Evolutionary conservation across 768 basidiomycete species (phyloP).

Genomic region (Lanmaoa pseudosensibilis): DNA sequence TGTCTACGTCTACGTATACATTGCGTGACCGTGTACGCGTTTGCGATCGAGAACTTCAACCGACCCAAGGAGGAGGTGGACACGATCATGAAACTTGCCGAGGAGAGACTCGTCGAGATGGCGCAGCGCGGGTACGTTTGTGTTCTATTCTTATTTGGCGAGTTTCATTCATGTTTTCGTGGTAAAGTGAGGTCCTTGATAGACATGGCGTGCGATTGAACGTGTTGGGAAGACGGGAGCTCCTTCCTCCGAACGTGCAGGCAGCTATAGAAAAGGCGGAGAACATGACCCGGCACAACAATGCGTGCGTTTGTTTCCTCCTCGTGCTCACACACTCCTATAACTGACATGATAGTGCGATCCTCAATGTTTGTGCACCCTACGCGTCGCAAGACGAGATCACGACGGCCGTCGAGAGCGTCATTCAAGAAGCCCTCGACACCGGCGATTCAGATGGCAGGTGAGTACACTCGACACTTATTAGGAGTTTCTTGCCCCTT

Average conservation of each 20-base stretch:
- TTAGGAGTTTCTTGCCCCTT: not conserved
- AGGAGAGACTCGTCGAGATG: conserved; percentile 75
- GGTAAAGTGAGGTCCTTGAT: conserved; percentile 72
- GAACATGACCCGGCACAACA: conserved; percentile 70
- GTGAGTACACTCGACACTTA: conserved; percentile 9
- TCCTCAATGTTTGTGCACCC: conserved; percentile 90
- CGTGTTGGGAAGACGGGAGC: conserved; percentile 68
- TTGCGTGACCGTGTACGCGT: conserved; percentile 95
- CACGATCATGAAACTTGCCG: conserved; percentile 82
- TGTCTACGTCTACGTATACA: conserved; percentile 77
- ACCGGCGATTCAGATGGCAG: conserved; percentile 31
- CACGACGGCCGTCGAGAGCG: conserved; percentile 60
- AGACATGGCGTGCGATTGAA: conserved; percentile 82
- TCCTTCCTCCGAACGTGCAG: conserved; percentile 81
- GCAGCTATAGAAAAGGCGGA: conserved; percentile 71
- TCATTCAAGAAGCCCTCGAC: conserved; percentile 36
- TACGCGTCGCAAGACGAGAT: conserved; percentile 94
- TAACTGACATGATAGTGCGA: conserved; percentile 53
- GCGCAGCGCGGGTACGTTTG: conserved; percentile 72
- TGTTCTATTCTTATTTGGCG: not conserved
- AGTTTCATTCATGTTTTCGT: not conserved
- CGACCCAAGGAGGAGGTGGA: conserved; percentile 83
- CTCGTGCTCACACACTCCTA: not conserved
- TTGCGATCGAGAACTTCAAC: conserved; percentile 96
- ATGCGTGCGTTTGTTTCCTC: conserved; percentile 44